Percentiles rank a stretch among this genome's conserved stretches.
Conservation (phyloP, 768 basidiomycete species). For the Pleurotus giganteus region DNA sequence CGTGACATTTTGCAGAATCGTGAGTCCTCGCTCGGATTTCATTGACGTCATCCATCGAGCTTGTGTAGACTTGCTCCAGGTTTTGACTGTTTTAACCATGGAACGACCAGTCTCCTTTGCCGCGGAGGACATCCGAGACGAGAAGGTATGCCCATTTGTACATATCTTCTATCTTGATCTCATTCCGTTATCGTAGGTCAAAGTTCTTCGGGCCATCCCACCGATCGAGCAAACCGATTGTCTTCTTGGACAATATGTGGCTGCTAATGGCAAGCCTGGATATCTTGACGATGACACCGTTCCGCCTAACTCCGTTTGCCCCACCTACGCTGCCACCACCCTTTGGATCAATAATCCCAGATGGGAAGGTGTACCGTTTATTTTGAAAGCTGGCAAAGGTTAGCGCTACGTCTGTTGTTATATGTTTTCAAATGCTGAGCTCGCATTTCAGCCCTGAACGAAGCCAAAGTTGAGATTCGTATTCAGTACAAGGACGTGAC, state of each 20-base stretch:
- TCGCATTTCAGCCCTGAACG: slow-evolving; percentile 74
- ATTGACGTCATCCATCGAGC: slow-evolving; percentile 12
- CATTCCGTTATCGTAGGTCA: slow-evolving; percentile 59
- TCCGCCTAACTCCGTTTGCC: slow-evolving; percentile 87
- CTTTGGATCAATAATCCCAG: slow-evolving; percentile 93
- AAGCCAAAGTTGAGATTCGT: slow-evolving; percentile 97
- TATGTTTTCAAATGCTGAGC: slow-evolving; percentile 9
- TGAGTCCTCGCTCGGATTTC: slow-evolving; percentile 41
- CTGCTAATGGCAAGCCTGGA: slow-evolving; percentile 92
- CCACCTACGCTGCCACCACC: slow-evolving; percentile 89
- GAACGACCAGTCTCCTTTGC: slow-evolving; percentile 97
- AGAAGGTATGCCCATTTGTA: slow-evolving; percentile 66
- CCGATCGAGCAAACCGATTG: slow-evolving; percentile 75
- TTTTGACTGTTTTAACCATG: slow-evolving; percentile 94
- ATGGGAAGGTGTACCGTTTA: slow-evolving; percentile 99
- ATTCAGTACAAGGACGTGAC: slow-evolving; percentile 99
- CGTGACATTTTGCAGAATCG: slow-evolving; percentile 98
- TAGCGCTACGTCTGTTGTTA: neutral
- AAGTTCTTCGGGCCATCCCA: slow-evolving; percentile 90
- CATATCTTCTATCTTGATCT: neutral
- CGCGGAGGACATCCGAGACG: slow-evolving; percentile 96
- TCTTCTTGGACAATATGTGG: slow-evolving; percentile 92
- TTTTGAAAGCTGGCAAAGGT: slow-evolving; percentile 98
- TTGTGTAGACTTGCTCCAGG: slow-evolving; percentile 83
- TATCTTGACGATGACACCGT: slow-evolving; percentile 97